Base-by-base conservation (phyloP, 2,329 filamentous ascomycete genomes). In the Metarhizium rileyi region DNA sequence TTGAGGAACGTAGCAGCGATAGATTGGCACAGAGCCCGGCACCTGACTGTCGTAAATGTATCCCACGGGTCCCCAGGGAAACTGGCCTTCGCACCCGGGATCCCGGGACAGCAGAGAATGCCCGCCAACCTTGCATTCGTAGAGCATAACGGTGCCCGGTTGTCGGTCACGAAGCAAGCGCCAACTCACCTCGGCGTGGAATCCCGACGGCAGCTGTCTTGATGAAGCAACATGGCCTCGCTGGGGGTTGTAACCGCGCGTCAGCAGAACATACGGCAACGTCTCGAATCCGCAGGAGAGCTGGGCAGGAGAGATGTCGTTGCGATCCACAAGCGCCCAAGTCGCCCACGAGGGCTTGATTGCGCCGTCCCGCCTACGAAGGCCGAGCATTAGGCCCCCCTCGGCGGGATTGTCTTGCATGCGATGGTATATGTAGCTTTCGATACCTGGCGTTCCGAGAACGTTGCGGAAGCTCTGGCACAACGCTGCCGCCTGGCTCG, bases 401-500 rank as follows among this genome's bases (percentile, higher is more conserved):
- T 47, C 33, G 2, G 12, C 20, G 4, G 28, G 3, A 6, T 47
- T 25, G 22, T 47, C 45, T 22, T 38, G 45, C 45, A 47, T 40
- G 28, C 45, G 33, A 22, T 47, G 30, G 20, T 47, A 47, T 23
- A 47, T 25, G 30, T 25, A 27, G 33, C 45, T 47, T 25, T 47
- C 33, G 20, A 47, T 38, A 9, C 18, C 26, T n/a, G 45, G 45
- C n/a, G 45, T 47, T 16, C 45, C 45, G 43, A 47, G 45, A 2
- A 27, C n/a, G 1, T 47, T 47, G 45, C 30, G 45, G 20, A 47
- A 47, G 28, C 9, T 25, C 5, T 47, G 28, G 33, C 45, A 40
- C 20, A 47, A 5, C 14, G 40, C 40, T 2, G 40, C 22, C 5
- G 43, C 43, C 26, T 45, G 25, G 12, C 16, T n/a, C 16, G 43